Percentiles rank a stretch among this genome's conserved stretches.
Conservation (phyloP, 768 basidiomycete species). For the Strobilomyces confusus region DNA sequence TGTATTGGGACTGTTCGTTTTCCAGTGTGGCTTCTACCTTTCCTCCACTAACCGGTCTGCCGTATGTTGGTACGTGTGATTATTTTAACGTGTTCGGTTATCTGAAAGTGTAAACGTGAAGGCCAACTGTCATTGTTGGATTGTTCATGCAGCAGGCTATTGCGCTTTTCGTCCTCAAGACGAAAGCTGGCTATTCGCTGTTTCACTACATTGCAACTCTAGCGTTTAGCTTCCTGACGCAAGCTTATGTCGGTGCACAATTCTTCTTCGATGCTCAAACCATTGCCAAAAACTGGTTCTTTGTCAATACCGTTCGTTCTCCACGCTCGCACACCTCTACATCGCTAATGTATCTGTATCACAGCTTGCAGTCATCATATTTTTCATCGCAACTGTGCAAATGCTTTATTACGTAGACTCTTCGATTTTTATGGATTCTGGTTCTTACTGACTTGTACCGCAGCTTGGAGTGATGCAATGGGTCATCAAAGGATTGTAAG, state of each 20-base stretch:
- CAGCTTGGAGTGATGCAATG: constrained; percentile 88
- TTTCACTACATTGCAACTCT: constrained; percentile 82
- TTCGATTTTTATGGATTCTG: background rate
- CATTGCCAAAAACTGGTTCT: constrained; percentile 75
- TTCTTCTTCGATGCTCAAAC: constrained; percentile 81
- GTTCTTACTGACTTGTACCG: background rate
- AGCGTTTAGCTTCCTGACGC: constrained; percentile 72
- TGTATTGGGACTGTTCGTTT: constrained; percentile 73
- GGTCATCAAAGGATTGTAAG: constrained; percentile 81
- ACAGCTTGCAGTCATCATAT: constrained; percentile 76
- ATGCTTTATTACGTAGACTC: constrained; percentile 72
- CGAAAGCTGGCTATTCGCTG: constrained; percentile 73
- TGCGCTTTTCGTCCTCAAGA: constrained; percentile 87
- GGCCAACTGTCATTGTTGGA: constrained; percentile 87
- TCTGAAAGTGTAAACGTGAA: constrained; percentile 22
- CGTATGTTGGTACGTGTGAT: constrained; percentile 63
- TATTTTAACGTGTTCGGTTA: background rate
- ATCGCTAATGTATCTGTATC: constrained; percentile 8
- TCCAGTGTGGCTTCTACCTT: constrained; percentile 72
- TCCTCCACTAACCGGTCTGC: constrained; percentile 58
- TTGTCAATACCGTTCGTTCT: constrained; percentile 64
- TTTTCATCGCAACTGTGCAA: constrained; percentile 91
- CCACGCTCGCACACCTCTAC: constrained; percentile 4
- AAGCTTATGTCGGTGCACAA: constrained; percentile 63
- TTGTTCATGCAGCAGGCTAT: constrained; percentile 81